phyloP scores from a whole-genome alignment of 192 early-diverging fungal species.

The Backusella psychrophila region DNA sequence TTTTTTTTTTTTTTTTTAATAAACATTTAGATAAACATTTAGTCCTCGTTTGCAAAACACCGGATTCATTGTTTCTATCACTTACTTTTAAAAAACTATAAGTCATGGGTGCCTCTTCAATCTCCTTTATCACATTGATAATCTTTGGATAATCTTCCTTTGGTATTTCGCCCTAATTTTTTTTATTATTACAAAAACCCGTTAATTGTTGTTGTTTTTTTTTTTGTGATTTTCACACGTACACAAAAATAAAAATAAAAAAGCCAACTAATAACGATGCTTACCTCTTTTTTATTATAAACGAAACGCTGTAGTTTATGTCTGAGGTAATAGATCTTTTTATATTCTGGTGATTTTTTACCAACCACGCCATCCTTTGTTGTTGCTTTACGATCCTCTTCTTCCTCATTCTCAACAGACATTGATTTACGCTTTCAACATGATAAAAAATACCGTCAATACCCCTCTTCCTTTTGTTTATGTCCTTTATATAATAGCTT shows the following conservation, averaged over 20 bases:
- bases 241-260: background rate
- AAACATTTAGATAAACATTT: too few species aligned
- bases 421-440: background rate
- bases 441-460: background rate
- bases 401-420: slow-evolving; percentile 7
- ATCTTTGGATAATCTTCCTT: slow-evolving; percentile 33
- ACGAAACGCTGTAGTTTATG: slow-evolving; percentile 31
- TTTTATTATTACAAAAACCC: too few species aligned
- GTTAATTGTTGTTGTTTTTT: background rate
- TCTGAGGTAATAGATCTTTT: slow-evolving; percentile 27
- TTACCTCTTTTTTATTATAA: slow-evolving; percentile 32
- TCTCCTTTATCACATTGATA: slow-evolving; percentile 19
- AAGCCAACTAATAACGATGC: background rate
- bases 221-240: background rate
- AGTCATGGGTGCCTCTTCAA: slow-evolving; percentile 28
- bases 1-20: too few species aligned
- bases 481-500: background rate
- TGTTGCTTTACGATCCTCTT: background rate
- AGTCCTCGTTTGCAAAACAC: too few species aligned
- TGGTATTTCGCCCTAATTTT: slow-evolving; percentile 25
- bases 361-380: background rate
- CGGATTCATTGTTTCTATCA: too few species aligned
- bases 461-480: background rate
- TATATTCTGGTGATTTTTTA: slow-evolving; percentile 12
- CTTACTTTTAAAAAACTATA: slow-evolving; percentile 30